Evolutionary conservation across 2,329 filamentous ascomycete genomes (phyloP), one percentile per base, ranked within the genome.

Genomic region (Didymella lethalis): DNA sequence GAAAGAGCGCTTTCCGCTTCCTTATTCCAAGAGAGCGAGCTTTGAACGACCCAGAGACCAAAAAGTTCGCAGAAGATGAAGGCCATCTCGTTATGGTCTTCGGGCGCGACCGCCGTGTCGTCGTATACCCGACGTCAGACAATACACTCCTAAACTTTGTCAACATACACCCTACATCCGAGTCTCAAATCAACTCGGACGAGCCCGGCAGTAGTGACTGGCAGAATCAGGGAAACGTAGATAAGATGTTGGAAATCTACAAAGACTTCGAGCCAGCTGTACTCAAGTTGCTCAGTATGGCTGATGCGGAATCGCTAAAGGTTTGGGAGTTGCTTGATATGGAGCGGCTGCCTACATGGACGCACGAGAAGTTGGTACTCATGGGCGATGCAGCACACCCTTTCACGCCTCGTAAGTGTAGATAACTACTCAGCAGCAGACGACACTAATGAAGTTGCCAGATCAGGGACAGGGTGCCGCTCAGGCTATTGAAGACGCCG

Each of bases 361-460:
- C 80, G 0, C 81, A 83, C 2, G 83, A 75, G 0, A 81, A 78
- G 5, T 69, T 90, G 18, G 86, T 82, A 0, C 72, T 90, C 0
- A 72, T 91, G 0, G 88, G 89, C 0, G 88, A 91, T 68, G 87
- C 88, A 0, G 88, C 87, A 0, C 88, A 91, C 69, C 87, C 88
- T 0, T 90, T 90, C 66, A 77, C 87, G 0, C 88, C 87, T 14
- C 83, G 81, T 83, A 70, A 72, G 80, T 72, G 11, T 18, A 11
- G 31, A 7, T 1, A 12, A 11, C 12, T 12, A 36, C 11, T 38
- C 7, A n/a, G 14, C 20, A 18, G 16, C 4, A n/a, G 11, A 31
- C 18, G 6, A 32, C 7, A 12, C 62, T 65, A 14, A 69, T 23
- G 2, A 3, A 4, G 12, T 18, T 2, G 23, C 12, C 28, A 75